Evolutionary conservation across 768 basidiomycete genomes (phyloP).

Genomic region (Fomitopsis pulvina): DNA sequence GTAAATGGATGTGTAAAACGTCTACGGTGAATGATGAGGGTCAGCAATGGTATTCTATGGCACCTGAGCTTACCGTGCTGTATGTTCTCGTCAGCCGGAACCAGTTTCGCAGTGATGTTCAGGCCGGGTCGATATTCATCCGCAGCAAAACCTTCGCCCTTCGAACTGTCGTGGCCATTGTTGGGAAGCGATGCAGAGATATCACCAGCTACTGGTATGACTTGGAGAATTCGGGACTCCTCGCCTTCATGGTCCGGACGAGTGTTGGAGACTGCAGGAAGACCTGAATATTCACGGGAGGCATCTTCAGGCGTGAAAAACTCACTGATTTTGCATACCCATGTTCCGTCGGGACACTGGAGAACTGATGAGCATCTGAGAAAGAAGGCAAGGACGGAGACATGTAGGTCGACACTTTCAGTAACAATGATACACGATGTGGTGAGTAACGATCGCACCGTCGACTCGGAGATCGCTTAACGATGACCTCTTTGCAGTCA

Average conservation of each 20-base stretch:
- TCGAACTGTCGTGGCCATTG: constrained; percentile 4
- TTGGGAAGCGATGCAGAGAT: constrained; percentile 10
- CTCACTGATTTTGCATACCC: constrained; percentile 25
- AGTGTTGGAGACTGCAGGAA: constrained; percentile 16
- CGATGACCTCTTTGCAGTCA: too few species aligned
- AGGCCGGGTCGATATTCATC: constrained; percentile 15
- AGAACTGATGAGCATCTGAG: neutral
- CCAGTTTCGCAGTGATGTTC: constrained; percentile 16
- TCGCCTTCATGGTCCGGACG: constrained; percentile 16
- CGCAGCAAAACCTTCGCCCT: neutral
- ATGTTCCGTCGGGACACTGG: constrained; percentile 26
- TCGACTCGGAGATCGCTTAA: neutral
- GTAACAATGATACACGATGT: too few species aligned
- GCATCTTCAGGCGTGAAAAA: neutral
- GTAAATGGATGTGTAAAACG: constrained; percentile 18
- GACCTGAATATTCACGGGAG: too few species aligned
- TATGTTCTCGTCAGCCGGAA: constrained; percentile 4
- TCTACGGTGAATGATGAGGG: constrained; percentile 4
- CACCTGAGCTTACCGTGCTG: constrained; percentile 11
- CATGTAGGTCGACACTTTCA: too few species aligned
- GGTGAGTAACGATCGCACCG: too few species aligned
- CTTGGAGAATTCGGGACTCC: constrained; percentile 17
- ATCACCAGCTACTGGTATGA: constrained; percentile 22
- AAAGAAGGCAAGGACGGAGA: neutral
- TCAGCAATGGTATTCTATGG: neutral